Conservation (phyloP, 129 eudicot genomes). For the carrot (Daucus carota) region DNA sequence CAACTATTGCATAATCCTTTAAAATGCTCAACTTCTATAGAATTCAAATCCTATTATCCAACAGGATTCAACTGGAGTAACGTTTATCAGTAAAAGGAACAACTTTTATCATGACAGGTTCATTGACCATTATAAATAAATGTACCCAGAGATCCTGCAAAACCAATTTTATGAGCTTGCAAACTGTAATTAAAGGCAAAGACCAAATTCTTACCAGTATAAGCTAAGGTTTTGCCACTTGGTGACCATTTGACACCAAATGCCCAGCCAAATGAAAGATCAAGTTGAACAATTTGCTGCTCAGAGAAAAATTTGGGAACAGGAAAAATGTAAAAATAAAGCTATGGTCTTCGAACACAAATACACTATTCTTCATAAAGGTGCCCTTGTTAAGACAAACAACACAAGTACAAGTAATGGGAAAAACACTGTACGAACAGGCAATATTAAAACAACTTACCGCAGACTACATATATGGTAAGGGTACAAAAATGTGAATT, state of each 20-base stretch:
- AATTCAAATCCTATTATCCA: neutral
- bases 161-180: neutral
- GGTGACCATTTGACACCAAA: constrained; percentile 98
- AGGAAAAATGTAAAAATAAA: neutral
- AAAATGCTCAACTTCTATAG: neutral
- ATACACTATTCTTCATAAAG: neutral
- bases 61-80: neutral
- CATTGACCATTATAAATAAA: neutral
- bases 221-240: constrained; percentile 84
- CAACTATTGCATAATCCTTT: neutral
- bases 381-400: neutral
- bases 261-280: constrained; percentile 91
- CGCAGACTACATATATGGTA: neutral
- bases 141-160: neutral
- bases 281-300: constrained; percentile 98
- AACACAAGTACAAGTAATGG: neutral
- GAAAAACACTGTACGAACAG: neutral
- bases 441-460: neutral
- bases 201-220: constrained; percentile 63
- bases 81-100: neutral
- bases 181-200: constrained; percentile 11
- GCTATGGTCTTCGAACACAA: neutral
- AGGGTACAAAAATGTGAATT: neutral
- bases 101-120: neutral
- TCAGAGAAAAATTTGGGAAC: constrained; percentile 13